These are phyloP conservation scores for Ogataea haglerorum DNA, from an alignment of 805 yeast species.

Conservation along the genomic window DNA sequence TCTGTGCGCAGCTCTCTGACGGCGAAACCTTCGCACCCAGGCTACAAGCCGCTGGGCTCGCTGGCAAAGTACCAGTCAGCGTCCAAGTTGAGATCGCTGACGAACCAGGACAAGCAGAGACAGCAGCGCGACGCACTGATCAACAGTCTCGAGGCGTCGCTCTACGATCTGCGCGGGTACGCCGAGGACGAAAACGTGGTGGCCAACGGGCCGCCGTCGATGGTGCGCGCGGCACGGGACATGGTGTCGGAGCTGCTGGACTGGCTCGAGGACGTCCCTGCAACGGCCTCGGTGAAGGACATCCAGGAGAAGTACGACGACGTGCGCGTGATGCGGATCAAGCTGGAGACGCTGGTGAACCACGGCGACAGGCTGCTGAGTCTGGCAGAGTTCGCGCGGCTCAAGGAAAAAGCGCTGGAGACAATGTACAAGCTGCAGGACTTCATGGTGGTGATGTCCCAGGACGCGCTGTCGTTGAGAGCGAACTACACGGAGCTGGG, in stretches of 20 bases:
- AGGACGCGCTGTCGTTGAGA: slow-evolving; percentile 42
- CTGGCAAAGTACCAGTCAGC: slow-evolving; percentile 44
- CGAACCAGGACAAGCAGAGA: slow-evolving; percentile 53
- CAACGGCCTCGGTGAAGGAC: slow-evolving; percentile 40
- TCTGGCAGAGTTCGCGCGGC: slow-evolving; percentile 38
- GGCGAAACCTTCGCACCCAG: slow-evolving; percentile 33
- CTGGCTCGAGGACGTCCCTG: slow-evolving; percentile 78
- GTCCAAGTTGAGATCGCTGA: slow-evolving; percentile 49
- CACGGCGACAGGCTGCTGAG: slow-evolving; percentile 48
- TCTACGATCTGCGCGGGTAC: slow-evolving; percentile 64
- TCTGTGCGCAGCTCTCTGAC: slow-evolving; percentile 17
- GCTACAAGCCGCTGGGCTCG: slow-evolving; percentile 48
- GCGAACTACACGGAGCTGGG: slow-evolving; percentile 42
- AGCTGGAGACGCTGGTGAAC: slow-evolving; percentile 37
- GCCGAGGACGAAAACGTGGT: slow-evolving; percentile 53
- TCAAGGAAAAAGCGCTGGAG: slow-evolving; percentile 42
- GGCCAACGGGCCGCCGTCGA: slow-evolving; percentile 38
- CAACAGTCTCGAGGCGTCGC: slow-evolving; percentile 68
- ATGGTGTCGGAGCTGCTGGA: slow-evolving; percentile 53
- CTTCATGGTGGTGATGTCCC: slow-evolving; percentile 42
- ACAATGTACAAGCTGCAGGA: slow-evolving; percentile 43
- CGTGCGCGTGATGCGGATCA: slow-evolving; percentile 27
- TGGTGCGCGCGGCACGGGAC: slow-evolving; percentile 35
- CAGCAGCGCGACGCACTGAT: slow-evolving; percentile 51
- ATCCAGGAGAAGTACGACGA: slow-evolving; percentile 36